Evolutionary conservation across 345 rosid genomes (phyloP), one percentile per base, ranked within the genome.

Genomic region (Mercurialis annua): DNA sequence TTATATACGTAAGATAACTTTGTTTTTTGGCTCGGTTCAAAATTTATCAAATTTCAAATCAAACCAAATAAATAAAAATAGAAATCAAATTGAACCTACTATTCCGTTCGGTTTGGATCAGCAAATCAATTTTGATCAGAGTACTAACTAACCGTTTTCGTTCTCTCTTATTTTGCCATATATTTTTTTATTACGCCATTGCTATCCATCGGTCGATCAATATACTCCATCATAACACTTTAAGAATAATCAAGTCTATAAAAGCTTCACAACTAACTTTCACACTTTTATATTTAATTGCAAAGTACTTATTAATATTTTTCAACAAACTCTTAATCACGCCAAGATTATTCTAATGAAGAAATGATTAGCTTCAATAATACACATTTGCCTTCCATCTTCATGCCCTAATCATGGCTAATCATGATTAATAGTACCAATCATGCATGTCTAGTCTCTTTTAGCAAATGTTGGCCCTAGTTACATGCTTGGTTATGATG

Each of bases 401-500:
- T 76, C 20, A 27, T 36, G 2, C 68, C 33, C 78, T 59, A n/a
- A n/a, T n/a, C n/a, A n/a, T n/a, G n/a, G n/a, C 71, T 72, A 31
- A 64, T 76, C 74, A 57, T 67, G 60, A 76, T 76, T 40, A 60
- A 66, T 48, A 52, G 44, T 64, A 62, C 67, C 78, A 80, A 83
- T 78, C 74, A 80, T 78, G 5, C 51, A 44, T 78, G 84, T 76
- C 79, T 68, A 40, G 71, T 30, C n/a, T 66, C 67, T 76, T 76
- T 71, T 59, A 52, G 49, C 70, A 49, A 23, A 26, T 64, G 63
- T 53, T 74, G 81, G 72, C 47, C 80, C 81, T 77, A 27, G 14
- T 49, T 73, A 73, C 80, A 81, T 75, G 85, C 74, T 77, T 81
- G 62, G 69, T 69, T 67, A 76, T 78, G 62, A 80, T 84, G 80